Conservation (phyloP, 176 grass and related monocot species). For the Pontederia crassipes region DNA sequence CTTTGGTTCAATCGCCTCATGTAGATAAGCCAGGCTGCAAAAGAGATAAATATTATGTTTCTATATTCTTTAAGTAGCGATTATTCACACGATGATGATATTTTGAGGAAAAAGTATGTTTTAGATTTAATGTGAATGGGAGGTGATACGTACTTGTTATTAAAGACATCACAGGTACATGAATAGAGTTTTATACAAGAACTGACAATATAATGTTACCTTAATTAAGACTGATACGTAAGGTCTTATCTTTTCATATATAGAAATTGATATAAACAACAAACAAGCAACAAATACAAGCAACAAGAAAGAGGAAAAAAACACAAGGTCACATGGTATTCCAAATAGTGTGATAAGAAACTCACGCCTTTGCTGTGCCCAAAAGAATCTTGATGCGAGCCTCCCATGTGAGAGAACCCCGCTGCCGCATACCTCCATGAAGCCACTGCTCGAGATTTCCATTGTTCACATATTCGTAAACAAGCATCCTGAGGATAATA, state of each 20-base stretch:
- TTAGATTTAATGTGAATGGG: too few relatives aligned
- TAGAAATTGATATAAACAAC: not conserved
- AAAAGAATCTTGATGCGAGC: conserved; percentile 72
- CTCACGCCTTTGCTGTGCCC: conserved; percentile 85
- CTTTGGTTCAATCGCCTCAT: conserved; percentile 85
- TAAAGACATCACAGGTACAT: too few relatives aligned
- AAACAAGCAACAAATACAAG: not conserved
- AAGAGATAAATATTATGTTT: not conserved
- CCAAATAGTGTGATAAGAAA: conserved; percentile 11
- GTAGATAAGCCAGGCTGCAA: conserved; percentile 71
- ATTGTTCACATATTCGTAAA: conserved; percentile 80
- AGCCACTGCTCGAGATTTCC: conserved; percentile 87
- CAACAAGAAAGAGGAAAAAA: conserved; percentile 13
- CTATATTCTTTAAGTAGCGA: too few relatives aligned
- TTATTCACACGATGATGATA: too few relatives aligned
- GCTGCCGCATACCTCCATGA: conserved; percentile 76
- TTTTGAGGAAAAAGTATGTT: too few relatives aligned
- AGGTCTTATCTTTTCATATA: too few relatives aligned
- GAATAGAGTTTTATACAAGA: too few relatives aligned
- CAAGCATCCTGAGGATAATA: conserved; percentile 52
- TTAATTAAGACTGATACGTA: too few relatives aligned
- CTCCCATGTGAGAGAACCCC: conserved; percentile 63
- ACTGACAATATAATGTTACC: too few relatives aligned
- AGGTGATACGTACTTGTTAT: too few relatives aligned
- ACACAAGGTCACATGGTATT: conserved; percentile 5